These are phyloP conservation scores for Septoria petroselini DNA, from an alignment of 2,329 filamentous ascomycete species.

Conservation along the genomic window DNA sequence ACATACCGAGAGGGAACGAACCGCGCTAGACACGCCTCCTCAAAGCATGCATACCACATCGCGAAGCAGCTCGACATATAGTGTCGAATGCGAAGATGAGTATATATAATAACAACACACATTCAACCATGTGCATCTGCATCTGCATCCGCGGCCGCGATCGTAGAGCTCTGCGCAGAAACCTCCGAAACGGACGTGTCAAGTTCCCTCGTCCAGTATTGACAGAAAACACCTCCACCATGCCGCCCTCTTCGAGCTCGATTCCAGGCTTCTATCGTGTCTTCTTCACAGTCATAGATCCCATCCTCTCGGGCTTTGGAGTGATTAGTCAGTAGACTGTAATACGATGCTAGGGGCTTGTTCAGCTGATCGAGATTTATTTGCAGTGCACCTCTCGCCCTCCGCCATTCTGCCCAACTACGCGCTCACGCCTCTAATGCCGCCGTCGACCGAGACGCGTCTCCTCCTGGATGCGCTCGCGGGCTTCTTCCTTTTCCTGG, in stretches of 20 bases:
- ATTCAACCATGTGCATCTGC: slow-evolving; percentile 4
- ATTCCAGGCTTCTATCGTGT: neutral
- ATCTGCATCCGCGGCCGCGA: slow-evolving; percentile 1
- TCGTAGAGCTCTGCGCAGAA: neutral
- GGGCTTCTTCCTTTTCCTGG: slow-evolving; percentile 1
- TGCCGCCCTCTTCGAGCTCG: neutral
- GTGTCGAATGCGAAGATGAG: too few species aligned
- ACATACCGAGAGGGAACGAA: too few species aligned
- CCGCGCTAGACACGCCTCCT: too few species aligned
- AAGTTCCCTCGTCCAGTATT: slow-evolving; percentile 3
- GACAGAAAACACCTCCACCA: slow-evolving; percentile 1
- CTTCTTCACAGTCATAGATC: neutral
- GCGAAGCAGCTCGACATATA: too few species aligned
- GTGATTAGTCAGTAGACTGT: neutral
- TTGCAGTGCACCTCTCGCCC: slow-evolving; percentile 1
- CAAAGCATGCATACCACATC: too few species aligned
- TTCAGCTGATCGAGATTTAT: too few species aligned
- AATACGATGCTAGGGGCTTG: too few species aligned
- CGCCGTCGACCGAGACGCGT: neutral
- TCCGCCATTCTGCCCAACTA: slow-evolving; percentile 1
- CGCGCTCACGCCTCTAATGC: neutral
- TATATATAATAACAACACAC: too few species aligned
- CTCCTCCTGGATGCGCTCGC: neutral
- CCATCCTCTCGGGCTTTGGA: neutral
- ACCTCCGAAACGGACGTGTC: neutral